Evolutionary conservation across 2,329 filamentous ascomycete species (phyloP).

Genomic region (Cercospora sesami): DNA sequence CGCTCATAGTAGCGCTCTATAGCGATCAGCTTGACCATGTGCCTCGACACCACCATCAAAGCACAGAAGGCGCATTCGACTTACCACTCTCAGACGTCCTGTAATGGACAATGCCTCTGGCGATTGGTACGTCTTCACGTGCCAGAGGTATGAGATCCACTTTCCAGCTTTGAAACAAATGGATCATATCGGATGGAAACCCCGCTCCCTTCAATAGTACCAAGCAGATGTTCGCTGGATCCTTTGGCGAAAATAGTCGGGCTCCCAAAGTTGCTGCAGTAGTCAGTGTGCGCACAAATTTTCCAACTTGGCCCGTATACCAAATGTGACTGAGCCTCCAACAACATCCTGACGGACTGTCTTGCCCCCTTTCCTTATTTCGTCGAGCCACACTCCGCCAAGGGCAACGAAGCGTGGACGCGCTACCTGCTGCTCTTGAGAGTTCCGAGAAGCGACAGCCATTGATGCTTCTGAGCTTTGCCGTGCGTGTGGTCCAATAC

Average conservation of each 20-base stretch:
- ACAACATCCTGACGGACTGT: slow-evolving; percentile 23
- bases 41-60: background rate
- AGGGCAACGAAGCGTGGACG: slow-evolving; percentile 20
- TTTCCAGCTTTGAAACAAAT: slow-evolving; percentile 27
- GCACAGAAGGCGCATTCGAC: background rate
- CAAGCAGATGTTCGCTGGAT: slow-evolving; percentile 24
- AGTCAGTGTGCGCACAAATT: slow-evolving; percentile 7
- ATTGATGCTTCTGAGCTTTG: slow-evolving; percentile 1
- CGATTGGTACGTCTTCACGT: slow-evolving; percentile 18
- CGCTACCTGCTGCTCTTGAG: background rate
- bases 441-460: background rate
- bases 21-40: background rate
- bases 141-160: slow-evolving; percentile 24
- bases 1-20: slow-evolving; percentile 28
- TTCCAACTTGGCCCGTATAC: slow-evolving; percentile 4
- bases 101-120: slow-evolving; percentile 32
- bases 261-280: slow-evolving; percentile 31
- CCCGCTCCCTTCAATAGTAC: slow-evolving; percentile 29
- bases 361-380: slow-evolving; percentile 27
- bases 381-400: slow-evolving; percentile 37
- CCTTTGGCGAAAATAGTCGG: slow-evolving; percentile 20
- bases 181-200: slow-evolving; percentile 26
- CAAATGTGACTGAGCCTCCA: slow-evolving; percentile 32
- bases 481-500: background rate
- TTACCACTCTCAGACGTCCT: slow-evolving; percentile 23